Percentiles rank a stretch among this genome's conserved stretches.
phyloP scores from a whole-genome alignment of 768 basidiomycete genomes.

The Termitomyces sp. region DNA sequence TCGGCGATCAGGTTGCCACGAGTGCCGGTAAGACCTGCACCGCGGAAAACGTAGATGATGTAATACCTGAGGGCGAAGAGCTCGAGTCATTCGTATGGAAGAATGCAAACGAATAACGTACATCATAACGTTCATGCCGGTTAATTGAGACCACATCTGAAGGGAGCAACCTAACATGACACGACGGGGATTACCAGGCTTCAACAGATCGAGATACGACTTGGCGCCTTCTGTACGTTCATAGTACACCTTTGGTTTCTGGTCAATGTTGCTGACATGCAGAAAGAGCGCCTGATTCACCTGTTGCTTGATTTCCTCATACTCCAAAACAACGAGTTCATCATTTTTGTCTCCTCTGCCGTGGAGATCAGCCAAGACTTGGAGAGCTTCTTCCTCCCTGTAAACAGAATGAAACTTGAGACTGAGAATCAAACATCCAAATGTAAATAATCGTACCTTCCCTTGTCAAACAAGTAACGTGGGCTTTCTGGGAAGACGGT shows the following conservation, averaged over 20 bases:
- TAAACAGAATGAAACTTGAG: background rate
- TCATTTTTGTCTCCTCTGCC: constrained; percentile 53
- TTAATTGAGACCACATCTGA: constrained; percentile 79
- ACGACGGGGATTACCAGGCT: constrained; percentile 62
- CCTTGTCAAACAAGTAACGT: constrained; percentile 65
- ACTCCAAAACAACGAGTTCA: constrained; percentile 66
- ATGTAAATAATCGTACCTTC: constrained; percentile 28
- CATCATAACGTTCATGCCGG: constrained; percentile 84
- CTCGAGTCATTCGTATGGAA: background rate
- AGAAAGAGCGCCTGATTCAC: constrained; percentile 17
- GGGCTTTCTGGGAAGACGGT: constrained; percentile 64
- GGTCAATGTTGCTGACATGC: background rate
- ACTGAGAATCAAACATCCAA: background rate
- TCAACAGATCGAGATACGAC: constrained; percentile 61
- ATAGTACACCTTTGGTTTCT: constrained; percentile 32
- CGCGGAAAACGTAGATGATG: constrained; percentile 69
- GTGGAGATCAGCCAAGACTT: constrained; percentile 73
- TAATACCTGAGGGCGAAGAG: constrained; percentile 39
- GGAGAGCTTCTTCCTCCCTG: constrained; percentile 58
- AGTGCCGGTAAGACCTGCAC: constrained; percentile 70
- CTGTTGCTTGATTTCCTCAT: constrained; percentile 58
- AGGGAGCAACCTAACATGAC: constrained; percentile 65
- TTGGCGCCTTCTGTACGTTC: constrained; percentile 71
- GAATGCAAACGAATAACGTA: constrained; percentile 17
- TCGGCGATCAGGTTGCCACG: constrained; percentile 71